Percentiles rank a stretch among this genome's conserved stretches.
Evolutionary conservation across 1,284 basidiomycete species (phyloP).

Genomic region (Microbotryum intermedium): DNA sequence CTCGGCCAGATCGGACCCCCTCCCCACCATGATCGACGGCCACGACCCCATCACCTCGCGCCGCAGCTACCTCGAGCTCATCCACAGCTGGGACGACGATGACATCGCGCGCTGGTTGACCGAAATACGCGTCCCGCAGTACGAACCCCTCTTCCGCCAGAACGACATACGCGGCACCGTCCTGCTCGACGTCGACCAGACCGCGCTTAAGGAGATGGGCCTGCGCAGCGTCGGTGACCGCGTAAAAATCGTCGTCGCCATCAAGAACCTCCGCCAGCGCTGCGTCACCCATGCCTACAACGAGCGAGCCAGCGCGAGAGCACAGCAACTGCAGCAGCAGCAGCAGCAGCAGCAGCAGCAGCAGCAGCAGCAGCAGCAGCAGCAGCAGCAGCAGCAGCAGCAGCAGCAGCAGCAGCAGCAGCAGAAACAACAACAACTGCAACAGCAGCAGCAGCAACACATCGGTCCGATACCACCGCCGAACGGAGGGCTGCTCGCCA

Average conservation of each 20-base stretch:
- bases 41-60: not conserved
- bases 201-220: slow-evolving; percentile 77
- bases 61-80: slow-evolving; percentile 14
- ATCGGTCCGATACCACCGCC: not conserved
- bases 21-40: too few relatives aligned
- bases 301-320: not conserved
- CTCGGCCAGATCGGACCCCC: too few relatives aligned
- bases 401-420: too few relatives aligned
- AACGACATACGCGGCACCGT: slow-evolving; percentile 86
- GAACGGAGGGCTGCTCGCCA: not conserved
- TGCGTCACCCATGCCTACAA: not conserved
- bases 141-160: slow-evolving; percentile 59
- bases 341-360: not conserved
- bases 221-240: slow-evolving; percentile 76
- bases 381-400: not conserved
- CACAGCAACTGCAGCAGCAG: slow-evolving; percentile 7
- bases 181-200: slow-evolving; percentile 76
- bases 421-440: too few relatives aligned
- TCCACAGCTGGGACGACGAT: slow-evolving; percentile 30
- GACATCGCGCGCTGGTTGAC: slow-evolving; percentile 31
- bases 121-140: slow-evolving; percentile 50
- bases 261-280: slow-evolving; percentile 61
- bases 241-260: slow-evolving; percentile 70
- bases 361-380: not conserved
- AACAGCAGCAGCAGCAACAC: too few relatives aligned